Evolutionary conservation across 108 stramenopile genomes (phyloP).

Genomic region (Cyclostephanos tholiformis): DNA sequence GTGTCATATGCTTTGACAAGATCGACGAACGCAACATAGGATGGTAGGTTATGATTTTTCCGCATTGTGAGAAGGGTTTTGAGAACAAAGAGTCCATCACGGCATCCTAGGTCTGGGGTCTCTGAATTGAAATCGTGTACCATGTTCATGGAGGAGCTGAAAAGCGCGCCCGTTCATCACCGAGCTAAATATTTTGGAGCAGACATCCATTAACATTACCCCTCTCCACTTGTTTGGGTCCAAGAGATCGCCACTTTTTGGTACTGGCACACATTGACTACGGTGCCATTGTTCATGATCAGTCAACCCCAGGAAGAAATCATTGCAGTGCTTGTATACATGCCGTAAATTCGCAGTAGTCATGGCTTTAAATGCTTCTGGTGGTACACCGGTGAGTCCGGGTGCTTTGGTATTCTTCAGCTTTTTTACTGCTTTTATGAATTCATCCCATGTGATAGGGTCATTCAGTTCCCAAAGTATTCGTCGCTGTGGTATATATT

Average conservation of each 20-base stretch:
- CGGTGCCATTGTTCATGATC: conserved; percentile 18
- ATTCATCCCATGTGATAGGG: conserved; percentile 2
- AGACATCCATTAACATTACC: too few relatives aligned
- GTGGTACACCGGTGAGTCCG: conserved; percentile 11
- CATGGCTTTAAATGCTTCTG: conserved; percentile 21
- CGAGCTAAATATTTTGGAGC: too few relatives aligned
- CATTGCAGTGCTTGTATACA: background rate
- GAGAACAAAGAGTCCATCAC: too few relatives aligned
- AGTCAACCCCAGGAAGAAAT: background rate
- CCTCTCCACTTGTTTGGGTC: too few relatives aligned
- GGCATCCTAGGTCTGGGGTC: too few relatives aligned
- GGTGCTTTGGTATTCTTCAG: conserved; percentile 19
- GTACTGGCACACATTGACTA: background rate
- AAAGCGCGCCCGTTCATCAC: too few relatives aligned
- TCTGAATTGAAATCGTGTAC: too few relatives aligned
- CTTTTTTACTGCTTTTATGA: background rate
- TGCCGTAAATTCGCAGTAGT: background rate
- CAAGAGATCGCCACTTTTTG: background rate
- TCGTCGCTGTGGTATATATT: too few relatives aligned
- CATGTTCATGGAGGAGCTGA: too few relatives aligned
- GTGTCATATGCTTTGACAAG: conserved; percentile 36
- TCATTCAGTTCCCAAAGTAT: too few relatives aligned
- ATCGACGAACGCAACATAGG: conserved; percentile 16
- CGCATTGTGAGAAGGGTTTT: conserved; percentile 14
- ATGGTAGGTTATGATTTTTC: background rate